phyloP scores from a whole-genome alignment of 1,284 basidiomycete genomes.

The Cronartium quercuum region DNA sequence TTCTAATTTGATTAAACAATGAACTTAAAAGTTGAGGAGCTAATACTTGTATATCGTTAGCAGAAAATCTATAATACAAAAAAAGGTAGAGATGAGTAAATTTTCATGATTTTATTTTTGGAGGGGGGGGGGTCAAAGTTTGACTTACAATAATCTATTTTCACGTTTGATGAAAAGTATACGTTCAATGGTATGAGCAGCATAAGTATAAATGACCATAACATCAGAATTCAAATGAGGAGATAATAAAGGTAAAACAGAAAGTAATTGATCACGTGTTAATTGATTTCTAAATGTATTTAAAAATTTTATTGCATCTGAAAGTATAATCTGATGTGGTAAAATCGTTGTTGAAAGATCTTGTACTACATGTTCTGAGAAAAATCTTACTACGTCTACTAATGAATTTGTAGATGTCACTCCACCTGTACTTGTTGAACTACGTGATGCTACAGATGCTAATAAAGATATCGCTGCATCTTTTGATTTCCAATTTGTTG shows the following conservation, averaged over 20 bases:
- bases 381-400: constrained; percentile 91
- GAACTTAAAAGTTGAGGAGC: constrained; percentile 70
- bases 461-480: constrained; percentile 93
- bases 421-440: constrained; percentile 67
- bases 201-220: constrained; percentile 52
- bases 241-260: constrained; percentile 81
- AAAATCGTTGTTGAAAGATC: constrained; percentile 66
- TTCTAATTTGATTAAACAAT: constrained; percentile 73
- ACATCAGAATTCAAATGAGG: constrained; percentile 60
- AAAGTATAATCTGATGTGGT: constrained; percentile 77
- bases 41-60: constrained; percentile 76
- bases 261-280: constrained; percentile 67
- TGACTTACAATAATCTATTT: constrained; percentile 60
- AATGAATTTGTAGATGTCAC: constrained; percentile 87
- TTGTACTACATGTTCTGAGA: constrained; percentile 80
- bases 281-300: constrained; percentile 94
- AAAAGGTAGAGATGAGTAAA: background rate
- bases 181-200: constrained; percentile 52
- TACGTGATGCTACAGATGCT: constrained; percentile 80
- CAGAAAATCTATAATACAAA: constrained; percentile 57
- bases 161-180: constrained; percentile 73
- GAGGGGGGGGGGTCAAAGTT: background rate
- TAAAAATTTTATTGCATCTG: constrained; percentile 89
- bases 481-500: constrained; percentile 81
- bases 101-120: too few relatives aligned